A percentile compares a stretch with the other conserved stretches of the same genome.
Evolutionary conservation across 2,329 filamentous ascomycete species (phyloP).

Genomic region (Blastomyces emzantsi): DNA sequence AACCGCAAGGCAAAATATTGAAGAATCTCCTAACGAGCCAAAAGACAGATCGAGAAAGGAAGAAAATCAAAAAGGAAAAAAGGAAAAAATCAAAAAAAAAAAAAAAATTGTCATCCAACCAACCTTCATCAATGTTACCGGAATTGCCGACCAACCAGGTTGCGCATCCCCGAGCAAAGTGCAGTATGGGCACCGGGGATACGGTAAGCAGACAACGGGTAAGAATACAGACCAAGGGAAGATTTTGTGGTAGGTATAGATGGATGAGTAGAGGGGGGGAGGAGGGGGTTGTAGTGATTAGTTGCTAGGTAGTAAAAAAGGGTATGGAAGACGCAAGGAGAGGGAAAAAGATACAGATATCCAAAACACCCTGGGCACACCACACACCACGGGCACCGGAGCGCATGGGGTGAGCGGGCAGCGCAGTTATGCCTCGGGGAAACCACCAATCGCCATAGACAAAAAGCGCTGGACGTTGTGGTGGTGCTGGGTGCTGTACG

Average conservation of each 20-base stretch:
- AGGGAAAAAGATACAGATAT: background rate
- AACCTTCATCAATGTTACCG: slow-evolving; percentile 7
- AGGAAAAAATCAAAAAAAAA: background rate
- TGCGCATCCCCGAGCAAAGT: background rate
- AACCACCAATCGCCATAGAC: slow-evolving; percentile 3
- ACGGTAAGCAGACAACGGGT: background rate
- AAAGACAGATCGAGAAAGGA: background rate
- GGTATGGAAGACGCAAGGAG: background rate
- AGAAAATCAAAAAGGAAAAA: too few relatives aligned
- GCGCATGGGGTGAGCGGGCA: background rate
- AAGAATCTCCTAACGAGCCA: background rate
- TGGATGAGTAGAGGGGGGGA: background rate
- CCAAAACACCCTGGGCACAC: background rate
- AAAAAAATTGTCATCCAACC: background rate
- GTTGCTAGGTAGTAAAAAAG: background rate
- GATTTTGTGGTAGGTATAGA: too few relatives aligned
- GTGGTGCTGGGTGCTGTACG: background rate
- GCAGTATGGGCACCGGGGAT: background rate
- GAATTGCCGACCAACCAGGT: slow-evolving; percentile 3
- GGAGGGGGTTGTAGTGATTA: background rate
- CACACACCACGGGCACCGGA: background rate
- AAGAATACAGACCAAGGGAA: background rate
- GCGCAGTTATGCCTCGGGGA: background rate
- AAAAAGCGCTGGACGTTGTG: background rate
- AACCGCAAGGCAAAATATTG: background rate